Evolutionary conservation across 257 asterid genomes (phyloP).

Genomic region (Thymus quinquecostatus): DNA sequence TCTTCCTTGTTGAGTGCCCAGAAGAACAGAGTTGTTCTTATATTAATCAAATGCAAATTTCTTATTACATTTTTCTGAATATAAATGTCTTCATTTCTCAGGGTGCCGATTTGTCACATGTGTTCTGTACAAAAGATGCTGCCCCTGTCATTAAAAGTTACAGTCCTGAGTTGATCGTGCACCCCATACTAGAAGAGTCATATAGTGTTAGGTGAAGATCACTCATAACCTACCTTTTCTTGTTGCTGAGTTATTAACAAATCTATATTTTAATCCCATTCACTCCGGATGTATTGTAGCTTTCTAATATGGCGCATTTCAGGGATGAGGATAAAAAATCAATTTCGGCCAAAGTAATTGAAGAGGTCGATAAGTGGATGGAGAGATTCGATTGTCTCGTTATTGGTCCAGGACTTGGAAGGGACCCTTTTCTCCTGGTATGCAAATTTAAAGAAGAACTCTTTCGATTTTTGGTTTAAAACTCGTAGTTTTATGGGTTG

Average conservation of each 20-base stretch:
- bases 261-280: neutral
- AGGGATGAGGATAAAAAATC: slow-evolving; percentile 83
- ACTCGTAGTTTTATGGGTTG: neutral
- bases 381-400: slow-evolving; percentile 94
- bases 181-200: slow-evolving; percentile 94
- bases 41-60: neutral
- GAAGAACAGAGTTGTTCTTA: neutral
- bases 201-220: slow-evolving; percentile 71
- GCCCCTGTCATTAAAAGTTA: slow-evolving; percentile 89
- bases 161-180: slow-evolving; percentile 97
- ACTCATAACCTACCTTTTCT: slow-evolving; percentile 1
- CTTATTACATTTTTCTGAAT: neutral
- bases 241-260: neutral
- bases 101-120: slow-evolving; percentile 99
- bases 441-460: slow-evolving; percentile 3
- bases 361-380: slow-evolving; percentile 97
- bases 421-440: slow-evolving; percentile 96
- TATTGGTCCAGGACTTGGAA: slow-evolving; percentile 96
- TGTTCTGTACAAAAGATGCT: slow-evolving; percentile 96
- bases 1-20: neutral
- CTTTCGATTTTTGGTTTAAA: slow-evolving; percentile 5
- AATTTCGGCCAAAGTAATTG: slow-evolving; percentile 64
- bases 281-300: slow-evolving; percentile 17
- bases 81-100: slow-evolving; percentile 38
- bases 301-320: slow-evolving; percentile 37